Evolutionary conservation across 225 moss, liverwort and hornwort genomes (phyloP).

Genomic region (Pleurozium schreberi): DNA sequence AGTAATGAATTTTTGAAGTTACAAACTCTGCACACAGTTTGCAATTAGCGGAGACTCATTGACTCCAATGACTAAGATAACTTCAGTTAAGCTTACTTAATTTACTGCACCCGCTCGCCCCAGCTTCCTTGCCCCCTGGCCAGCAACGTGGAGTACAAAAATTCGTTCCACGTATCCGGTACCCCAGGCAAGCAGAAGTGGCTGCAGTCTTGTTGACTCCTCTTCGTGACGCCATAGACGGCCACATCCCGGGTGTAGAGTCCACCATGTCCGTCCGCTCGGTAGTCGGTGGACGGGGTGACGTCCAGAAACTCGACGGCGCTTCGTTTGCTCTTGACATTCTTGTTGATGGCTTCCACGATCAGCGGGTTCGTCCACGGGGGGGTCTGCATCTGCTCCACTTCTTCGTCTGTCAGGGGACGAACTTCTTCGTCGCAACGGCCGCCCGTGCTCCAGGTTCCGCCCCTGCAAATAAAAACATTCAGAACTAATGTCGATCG

Average conservation of each 20-base stretch:
- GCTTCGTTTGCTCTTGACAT: not conserved
- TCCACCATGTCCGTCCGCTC: slow-evolving; percentile 25
- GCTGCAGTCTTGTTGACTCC: slow-evolving; percentile 29
- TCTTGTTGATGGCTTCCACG: not conserved
- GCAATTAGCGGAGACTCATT: not conserved
- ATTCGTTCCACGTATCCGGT: slow-evolving; percentile 46
- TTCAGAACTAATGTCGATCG: not conserved
- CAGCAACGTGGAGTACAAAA: slow-evolving; percentile 21
- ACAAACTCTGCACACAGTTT: not conserved
- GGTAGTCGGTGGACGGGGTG: slow-evolving; percentile 24
- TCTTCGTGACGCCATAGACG: not conserved
- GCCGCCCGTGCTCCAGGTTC: slow-evolving; percentile 28
- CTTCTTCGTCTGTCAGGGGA: slow-evolving; percentile 24
- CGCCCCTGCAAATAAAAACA: not conserved
- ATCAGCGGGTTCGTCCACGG: slow-evolving; percentile 28
- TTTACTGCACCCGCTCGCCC: not conserved
- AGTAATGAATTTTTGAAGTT: too few species aligned
- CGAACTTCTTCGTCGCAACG: slow-evolving; percentile 15
- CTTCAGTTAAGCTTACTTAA: too few species aligned
- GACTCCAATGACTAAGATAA: not conserved
- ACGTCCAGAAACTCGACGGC: slow-evolving; percentile 20
- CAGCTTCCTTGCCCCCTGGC: slow-evolving; percentile 22
- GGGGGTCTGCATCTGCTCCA: not conserved
- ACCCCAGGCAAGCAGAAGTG: slow-evolving; percentile 50
- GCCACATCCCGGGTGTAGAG: not conserved